These are phyloP conservation scores for Syzygium aromaticum DNA, from an alignment of 345 rosid species.

Conservation along the genomic window DNA sequence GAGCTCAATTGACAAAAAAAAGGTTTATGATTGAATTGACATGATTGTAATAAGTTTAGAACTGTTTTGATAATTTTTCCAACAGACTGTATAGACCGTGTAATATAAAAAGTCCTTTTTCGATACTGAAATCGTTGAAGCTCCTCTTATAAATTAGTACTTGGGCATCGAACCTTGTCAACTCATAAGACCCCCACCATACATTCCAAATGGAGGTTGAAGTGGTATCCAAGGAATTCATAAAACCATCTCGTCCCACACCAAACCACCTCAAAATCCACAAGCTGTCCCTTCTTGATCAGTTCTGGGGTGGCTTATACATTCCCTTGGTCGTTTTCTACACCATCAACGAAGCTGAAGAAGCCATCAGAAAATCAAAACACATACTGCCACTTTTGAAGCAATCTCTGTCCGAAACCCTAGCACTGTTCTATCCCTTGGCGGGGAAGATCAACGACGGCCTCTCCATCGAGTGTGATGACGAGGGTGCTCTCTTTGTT, in stretches of 20 bases:
- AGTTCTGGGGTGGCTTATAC: constrained; percentile 13
- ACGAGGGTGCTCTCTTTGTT: constrained; percentile 7
- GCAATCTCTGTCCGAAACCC: constrained; percentile 23
- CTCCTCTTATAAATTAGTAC: not conserved
- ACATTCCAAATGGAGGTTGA: constrained; percentile 19
- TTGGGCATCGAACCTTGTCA: too few species aligned
- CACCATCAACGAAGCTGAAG: not conserved
- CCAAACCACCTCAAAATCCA: constrained; percentile 19
- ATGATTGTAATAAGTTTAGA: too few species aligned
- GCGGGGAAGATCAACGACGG: constrained; percentile 23
- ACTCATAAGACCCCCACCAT: not conserved
- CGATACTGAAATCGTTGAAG: not conserved
- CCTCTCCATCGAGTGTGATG: constrained; percentile 19
- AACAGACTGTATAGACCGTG: too few species aligned
- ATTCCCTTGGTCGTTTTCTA: constrained; percentile 26
- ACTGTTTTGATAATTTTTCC: too few species aligned
- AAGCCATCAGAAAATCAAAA: not conserved
- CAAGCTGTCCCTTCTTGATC: constrained; percentile 34
- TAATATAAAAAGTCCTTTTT: not conserved
- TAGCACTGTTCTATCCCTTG: constrained; percentile 24
- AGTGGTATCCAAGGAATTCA: constrained; percentile 14
- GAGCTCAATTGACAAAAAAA: accelerated
- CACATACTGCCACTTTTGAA: constrained; percentile 6
- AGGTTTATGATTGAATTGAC: not conserved
- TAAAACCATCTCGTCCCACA: constrained; percentile 35